A percentile compares a stretch with the other conserved stretches of the same genome.
These are phyloP conservation scores for Lecanicillium sp. DNA, from an alignment of 2,329 filamentous ascomycete genomes.

Conservation along the genomic window DNA sequence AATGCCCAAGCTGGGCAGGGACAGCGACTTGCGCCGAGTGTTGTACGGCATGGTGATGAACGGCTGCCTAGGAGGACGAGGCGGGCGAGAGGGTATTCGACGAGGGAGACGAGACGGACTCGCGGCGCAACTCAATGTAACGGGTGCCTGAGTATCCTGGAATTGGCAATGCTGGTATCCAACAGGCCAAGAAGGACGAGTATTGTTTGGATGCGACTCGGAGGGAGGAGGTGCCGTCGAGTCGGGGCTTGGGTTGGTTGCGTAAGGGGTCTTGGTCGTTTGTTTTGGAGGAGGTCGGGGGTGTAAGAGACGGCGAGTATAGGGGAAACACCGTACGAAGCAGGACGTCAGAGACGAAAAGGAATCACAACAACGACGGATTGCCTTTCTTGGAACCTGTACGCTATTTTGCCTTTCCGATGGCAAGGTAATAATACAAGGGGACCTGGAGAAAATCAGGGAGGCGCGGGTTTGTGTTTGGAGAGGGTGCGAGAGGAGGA, in stretches of 20 bases:
- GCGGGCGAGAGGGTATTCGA: too few relatives aligned
- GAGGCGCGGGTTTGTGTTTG: not conserved
- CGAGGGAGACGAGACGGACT: constrained; percentile 3
- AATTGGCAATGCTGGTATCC: not conserved
- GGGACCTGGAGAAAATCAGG: not conserved
- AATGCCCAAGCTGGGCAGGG: constrained; percentile 86
- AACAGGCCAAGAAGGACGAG: constrained; percentile 1
- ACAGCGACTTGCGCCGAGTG: constrained; percentile 92
- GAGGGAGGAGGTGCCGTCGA: not conserved
- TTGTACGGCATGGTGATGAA: constrained; percentile 84
- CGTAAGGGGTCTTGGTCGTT: not conserved
- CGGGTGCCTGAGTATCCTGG: not conserved
- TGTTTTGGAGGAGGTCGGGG: not conserved
- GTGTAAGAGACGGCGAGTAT: too few relatives aligned
- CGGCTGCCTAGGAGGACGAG: constrained; percentile 8
- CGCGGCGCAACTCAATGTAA: not conserved
- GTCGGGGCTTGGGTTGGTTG: constrained; percentile 4
- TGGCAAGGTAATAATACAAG: not conserved
- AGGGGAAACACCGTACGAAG: not conserved
- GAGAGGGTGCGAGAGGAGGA: constrained; percentile 10
- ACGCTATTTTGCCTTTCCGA: too few relatives aligned
- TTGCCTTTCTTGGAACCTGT: not conserved
- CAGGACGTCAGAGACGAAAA: not conserved
- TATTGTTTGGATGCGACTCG: not conserved
- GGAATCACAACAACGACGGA: too few relatives aligned